Percentiles rank a stretch among this genome's conserved stretches.
Evolutionary conservation across 257 asterid genomes (phyloP).

Genomic region (Mitragyna speciosa): DNA sequence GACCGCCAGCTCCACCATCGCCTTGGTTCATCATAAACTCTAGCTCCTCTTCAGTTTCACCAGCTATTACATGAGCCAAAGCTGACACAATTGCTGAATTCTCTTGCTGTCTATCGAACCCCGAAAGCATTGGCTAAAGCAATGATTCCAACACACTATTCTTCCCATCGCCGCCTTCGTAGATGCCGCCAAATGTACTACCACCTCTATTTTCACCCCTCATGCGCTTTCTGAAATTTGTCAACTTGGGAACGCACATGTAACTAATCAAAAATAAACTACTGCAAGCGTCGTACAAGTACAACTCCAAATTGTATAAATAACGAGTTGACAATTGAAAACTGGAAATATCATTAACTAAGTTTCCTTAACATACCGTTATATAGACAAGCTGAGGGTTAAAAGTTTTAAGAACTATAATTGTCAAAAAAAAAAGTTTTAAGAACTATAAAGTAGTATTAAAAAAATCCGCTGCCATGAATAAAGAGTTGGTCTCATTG

Average conservation of each 20-base stretch:
- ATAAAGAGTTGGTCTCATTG: conserved; percentile 7
- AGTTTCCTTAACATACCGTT: conserved; percentile 14
- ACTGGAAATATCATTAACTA: too few species aligned
- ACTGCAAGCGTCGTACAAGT: too few species aligned
- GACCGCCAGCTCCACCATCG: not conserved
- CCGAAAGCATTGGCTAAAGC: conserved; percentile 27
- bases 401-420: not conserved
- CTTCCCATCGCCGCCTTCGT: not conserved
- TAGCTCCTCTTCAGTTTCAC: not conserved
- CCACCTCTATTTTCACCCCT: not conserved
- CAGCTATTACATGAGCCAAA: conserved; percentile 58
- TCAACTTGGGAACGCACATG: conserved; percentile 37
- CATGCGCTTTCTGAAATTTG: conserved; percentile 20
- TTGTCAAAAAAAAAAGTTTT: too few species aligned
- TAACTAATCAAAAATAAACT: not conserved
- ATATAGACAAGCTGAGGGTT: conserved; percentile 22
- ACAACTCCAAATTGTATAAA: not conserved
- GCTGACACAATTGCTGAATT: conserved; percentile 80
- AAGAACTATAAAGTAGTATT: not conserved
- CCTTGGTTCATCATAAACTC: not conserved
- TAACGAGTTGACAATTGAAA: not conserved
- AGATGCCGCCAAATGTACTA: not conserved
- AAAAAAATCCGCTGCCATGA: conserved; percentile 6
- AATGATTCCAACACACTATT: not conserved
- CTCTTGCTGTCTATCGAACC: conserved; percentile 54